phyloP scores from a whole-genome alignment of 495 filamentous ascomycete species.

The Daldinia grandis region DNA sequence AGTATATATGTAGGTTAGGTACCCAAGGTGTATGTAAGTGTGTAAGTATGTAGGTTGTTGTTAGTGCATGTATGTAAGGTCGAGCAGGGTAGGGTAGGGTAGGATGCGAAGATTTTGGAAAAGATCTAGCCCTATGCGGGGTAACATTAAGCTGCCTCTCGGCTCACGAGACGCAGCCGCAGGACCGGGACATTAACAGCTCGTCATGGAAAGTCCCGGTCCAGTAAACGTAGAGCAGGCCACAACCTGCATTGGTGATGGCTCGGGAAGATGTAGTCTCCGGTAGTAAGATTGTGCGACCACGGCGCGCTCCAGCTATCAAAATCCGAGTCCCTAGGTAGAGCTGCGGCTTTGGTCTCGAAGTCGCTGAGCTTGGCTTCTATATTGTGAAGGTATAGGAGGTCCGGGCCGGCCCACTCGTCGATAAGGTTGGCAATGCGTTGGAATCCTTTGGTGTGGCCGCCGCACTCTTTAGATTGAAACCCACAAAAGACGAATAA shows the following conservation, averaged over 20 bases:
- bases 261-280: conserved; percentile 30
- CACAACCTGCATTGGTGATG: conserved; percentile 37
- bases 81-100: not conserved
- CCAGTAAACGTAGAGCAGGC: conserved; percentile 35
- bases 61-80: conserved; percentile 1
- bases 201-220: conserved; percentile 31
- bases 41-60: no score
- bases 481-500: conserved; percentile 65
- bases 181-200: conserved; percentile 14
- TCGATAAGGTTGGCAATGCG: conserved; percentile 61
- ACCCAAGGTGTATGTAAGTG: not conserved
- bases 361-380: conserved; percentile 63
- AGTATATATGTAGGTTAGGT: conserved; percentile 6
- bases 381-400: conserved; percentile 58
- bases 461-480: conserved; percentile 55
- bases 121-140: conserved; percentile 36
- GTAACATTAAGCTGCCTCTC: conserved; percentile 39
- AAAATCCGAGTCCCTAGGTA: conserved; percentile 24
- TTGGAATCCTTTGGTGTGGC: conserved; percentile 62
- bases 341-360: conserved; percentile 31
- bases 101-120: not conserved
- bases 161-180: conserved; percentile 18
- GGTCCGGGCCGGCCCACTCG: conserved; percentile 60
- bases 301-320: conserved; percentile 29
- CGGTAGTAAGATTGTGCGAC: conserved; percentile 26